Conservation (phyloP, 352 stramenopile genomes). For the Phytophthora foliorum region DNA sequence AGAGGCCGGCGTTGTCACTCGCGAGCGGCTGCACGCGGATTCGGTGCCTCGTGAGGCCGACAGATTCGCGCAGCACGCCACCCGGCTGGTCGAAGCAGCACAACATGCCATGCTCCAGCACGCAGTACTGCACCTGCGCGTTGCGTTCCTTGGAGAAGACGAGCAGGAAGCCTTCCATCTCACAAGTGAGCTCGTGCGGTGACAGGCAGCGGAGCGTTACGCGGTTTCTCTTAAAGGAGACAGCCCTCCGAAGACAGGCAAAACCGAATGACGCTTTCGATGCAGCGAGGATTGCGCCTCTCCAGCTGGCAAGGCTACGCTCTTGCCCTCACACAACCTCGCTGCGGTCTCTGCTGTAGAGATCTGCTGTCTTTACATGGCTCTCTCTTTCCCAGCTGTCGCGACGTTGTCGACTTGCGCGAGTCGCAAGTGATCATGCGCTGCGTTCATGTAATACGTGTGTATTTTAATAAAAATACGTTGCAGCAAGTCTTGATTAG, state of each 20-base stretch:
- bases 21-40: slow-evolving; percentile 63
- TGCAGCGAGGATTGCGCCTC: slow-evolving; percentile 11
- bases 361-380: too few species aligned
- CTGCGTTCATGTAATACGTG: slow-evolving; percentile 6
- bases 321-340: slow-evolving; percentile 25
- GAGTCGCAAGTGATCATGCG: slow-evolving; percentile 7
- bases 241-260: slow-evolving; percentile 21
- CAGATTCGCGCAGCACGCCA: slow-evolving; percentile 44
- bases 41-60: slow-evolving; percentile 74
- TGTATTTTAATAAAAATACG: too few species aligned
- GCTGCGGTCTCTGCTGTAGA: slow-evolving; percentile 25
- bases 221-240: slow-evolving; percentile 12
- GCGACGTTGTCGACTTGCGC: slow-evolving; percentile 18
- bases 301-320: slow-evolving; percentile 22
- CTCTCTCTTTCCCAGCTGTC: slow-evolving; percentile 33
- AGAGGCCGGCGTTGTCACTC: slow-evolving; percentile 48
- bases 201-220: slow-evolving; percentile 22
- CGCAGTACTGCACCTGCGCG: slow-evolving; percentile 68
- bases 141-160: slow-evolving; percentile 56
- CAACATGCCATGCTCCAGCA: slow-evolving; percentile 75
- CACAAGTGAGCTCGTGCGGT: slow-evolving; percentile 17
- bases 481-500: background rate
- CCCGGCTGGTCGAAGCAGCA: slow-evolving; percentile 55
- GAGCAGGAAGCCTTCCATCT: slow-evolving; percentile 84
- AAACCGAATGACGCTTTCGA: slow-evolving; percentile 32